These are phyloP conservation scores for Obelidium mucronatum DNA, from an alignment of 192 early-diverging fungal species.

Conservation along the genomic window DNA sequence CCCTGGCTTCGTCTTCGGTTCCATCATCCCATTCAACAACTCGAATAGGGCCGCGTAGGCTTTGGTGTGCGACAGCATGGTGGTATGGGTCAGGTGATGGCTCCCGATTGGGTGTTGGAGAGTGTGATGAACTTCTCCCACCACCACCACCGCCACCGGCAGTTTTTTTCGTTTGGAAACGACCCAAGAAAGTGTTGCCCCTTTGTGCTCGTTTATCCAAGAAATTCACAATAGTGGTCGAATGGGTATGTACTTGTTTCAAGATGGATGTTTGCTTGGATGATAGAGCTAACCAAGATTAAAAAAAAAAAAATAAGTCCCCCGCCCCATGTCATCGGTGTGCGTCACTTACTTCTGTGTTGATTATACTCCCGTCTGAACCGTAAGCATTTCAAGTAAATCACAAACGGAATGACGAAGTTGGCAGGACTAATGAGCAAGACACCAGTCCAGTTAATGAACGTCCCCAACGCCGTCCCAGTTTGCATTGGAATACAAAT, in stretches of 20 bases:
- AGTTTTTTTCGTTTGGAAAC: no score
- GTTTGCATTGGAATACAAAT: constrained; percentile 54
- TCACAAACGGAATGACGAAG: constrained; percentile 62
- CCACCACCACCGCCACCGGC: no score
- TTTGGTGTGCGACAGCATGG: background rate
- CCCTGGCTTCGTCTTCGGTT: no score
- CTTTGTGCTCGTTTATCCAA: constrained; percentile 38
- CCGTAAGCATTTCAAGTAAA: constrained; percentile 58
- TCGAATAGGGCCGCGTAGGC: background rate
- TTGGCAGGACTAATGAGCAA: constrained; percentile 61
- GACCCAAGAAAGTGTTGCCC: background rate
- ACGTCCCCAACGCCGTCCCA: constrained; percentile 40
- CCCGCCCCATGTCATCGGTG: background rate
- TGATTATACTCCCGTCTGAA: constrained; percentile 58
- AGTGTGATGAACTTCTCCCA: background rate
- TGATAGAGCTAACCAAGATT: constrained; percentile 39
- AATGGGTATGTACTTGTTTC: constrained; percentile 53
- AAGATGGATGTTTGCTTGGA: constrained; percentile 55
- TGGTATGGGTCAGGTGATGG: background rate
- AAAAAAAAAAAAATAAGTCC: background rate
- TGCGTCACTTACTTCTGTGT: constrained; percentile 36
- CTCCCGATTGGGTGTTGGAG: background rate
- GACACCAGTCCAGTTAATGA: constrained; percentile 61
- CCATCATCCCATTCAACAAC: background rate
- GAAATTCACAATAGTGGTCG: constrained; percentile 52